Evolutionary conservation across 1,284 basidiomycete species (phyloP), one percentile per base, ranked within the genome.

Genomic region (Heliocybe sulcata): DNA sequence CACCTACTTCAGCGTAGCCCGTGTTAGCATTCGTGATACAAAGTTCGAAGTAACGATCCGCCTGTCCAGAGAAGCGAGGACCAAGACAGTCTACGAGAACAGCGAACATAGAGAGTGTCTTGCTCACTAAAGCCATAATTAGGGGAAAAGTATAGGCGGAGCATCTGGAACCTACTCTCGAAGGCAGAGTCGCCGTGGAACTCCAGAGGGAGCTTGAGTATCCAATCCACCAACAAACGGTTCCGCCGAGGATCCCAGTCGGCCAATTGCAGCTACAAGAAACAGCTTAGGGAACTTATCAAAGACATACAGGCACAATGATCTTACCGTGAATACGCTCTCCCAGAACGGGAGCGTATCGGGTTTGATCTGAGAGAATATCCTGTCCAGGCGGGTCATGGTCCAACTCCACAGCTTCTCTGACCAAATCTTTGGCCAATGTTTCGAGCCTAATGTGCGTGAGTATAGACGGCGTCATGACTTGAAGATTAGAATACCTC

Each of bases 201-300:
- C 59, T 95, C 92, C 1, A 92, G 74, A 2, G 84, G 83, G 8
- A 91, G 74, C n/a, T 79, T 76, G 29, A 90, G 67, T 56, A 95
- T 82, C 81, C 91, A 97, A 60, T 90, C 79, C 33, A 97, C 76
- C 26, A 99, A 71, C 2, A 83, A 80, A 57, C 83, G 75, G 62
- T 85, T 86, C 20, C 96, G 83, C 27, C 94, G 87, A 35, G 94
- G 94, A 72, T 99, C 96, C 31, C 92, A 82, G 55, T 87, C 79
- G 59, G 76, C 74, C 25, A 94, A 69, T 66, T 86, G 78, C 59
- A 82, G 74, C 81, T 92, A 72, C 55, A 65, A 64, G 52, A 29
- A 59, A 63, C 59, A 49, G 22, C 54, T 25, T 45, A 51, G 54
- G 3, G 60, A 29, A 50, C 47, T 55, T 26, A 54, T 35, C 19